A percentile compares a stretch with the other conserved stretches of the same genome.
Conservation (phyloP, 2,329 filamentous ascomycete genomes). For the Colletotrichum zoysiae region DNA sequence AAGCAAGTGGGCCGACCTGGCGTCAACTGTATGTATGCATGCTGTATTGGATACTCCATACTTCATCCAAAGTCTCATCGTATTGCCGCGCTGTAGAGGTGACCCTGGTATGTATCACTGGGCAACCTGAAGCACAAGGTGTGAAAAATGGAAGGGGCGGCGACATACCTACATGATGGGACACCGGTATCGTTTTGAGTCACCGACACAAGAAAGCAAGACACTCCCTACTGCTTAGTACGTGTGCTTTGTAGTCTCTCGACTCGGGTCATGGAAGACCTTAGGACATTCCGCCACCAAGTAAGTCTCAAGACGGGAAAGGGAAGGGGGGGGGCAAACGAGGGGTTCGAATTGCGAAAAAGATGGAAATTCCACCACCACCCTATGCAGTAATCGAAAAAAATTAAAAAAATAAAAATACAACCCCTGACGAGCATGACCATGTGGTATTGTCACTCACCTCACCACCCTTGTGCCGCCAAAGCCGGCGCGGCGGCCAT, state of each 20-base stretch:
- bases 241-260: too few species aligned
- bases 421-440: neutral
- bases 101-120: neutral
- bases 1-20: too few species aligned
- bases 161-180: conserved; percentile 7
- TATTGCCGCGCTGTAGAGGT: neutral
- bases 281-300: neutral
- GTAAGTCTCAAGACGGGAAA: neutral
- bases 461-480: conserved; percentile 23
- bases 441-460: neutral
- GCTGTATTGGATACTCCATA: too few species aligned
- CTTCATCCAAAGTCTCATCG: too few species aligned
- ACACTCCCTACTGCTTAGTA: neutral
- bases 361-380: neutral
- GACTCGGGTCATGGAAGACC: neutral
- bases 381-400: neutral
- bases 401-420: neutral
- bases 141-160: neutral
- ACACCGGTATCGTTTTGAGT: neutral
- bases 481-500: conserved; percentile 20
- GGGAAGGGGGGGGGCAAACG: too few species aligned
- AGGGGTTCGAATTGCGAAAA: too few species aligned
- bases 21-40: conserved; percentile 3
- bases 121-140: conserved; percentile 7
- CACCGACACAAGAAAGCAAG: neutral